Evolutionary conservation across 208 protist species (phyloP).

Genomic region (Porcisia hertigi): DNA sequence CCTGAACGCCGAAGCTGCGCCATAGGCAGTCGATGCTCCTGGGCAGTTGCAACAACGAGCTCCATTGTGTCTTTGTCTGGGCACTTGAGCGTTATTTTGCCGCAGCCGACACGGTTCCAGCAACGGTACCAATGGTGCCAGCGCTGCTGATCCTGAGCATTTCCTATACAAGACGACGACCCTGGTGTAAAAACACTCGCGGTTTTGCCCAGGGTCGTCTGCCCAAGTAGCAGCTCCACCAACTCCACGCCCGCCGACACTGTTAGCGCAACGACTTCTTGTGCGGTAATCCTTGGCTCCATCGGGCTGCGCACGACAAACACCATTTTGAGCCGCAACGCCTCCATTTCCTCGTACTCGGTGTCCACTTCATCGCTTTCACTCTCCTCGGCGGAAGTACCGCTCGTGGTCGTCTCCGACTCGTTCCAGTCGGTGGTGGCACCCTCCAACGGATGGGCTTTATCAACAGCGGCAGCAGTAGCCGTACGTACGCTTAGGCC

Average conservation of each 20-base stretch:
- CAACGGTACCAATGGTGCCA: constrained; percentile 69
- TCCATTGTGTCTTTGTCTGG: constrained; percentile 34
- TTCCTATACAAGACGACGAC: neutral
- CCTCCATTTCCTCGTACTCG: constrained; percentile 58
- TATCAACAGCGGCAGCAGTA: neutral
- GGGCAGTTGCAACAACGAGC: constrained; percentile 22
- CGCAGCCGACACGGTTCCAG: constrained; percentile 70
- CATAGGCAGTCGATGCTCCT: constrained; percentile 36
- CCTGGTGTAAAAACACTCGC: neutral
- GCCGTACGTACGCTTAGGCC: constrained; percentile 8
- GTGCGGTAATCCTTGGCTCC: constrained; percentile 41
- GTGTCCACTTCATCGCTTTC: constrained; percentile 25
- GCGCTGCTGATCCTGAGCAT: constrained; percentile 12
- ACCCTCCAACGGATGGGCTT: neutral
- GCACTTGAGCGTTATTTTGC: constrained; percentile 67
- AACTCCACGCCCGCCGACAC: constrained; percentile 49
- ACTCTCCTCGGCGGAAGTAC: neutral
- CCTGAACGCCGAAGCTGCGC: constrained; percentile 6
- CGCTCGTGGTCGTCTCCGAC: constrained; percentile 4
- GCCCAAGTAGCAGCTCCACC: constrained; percentile 28
- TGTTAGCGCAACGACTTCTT: constrained; percentile 40
- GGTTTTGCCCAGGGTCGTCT: neutral
- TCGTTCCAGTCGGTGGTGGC: constrained; percentile 18
- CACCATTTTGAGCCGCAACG: constrained; percentile 69
- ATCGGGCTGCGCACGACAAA: constrained; percentile 58